Evolutionary conservation across 805 yeast genomes (phyloP).

Genomic region (Candida parachauliodes): DNA sequence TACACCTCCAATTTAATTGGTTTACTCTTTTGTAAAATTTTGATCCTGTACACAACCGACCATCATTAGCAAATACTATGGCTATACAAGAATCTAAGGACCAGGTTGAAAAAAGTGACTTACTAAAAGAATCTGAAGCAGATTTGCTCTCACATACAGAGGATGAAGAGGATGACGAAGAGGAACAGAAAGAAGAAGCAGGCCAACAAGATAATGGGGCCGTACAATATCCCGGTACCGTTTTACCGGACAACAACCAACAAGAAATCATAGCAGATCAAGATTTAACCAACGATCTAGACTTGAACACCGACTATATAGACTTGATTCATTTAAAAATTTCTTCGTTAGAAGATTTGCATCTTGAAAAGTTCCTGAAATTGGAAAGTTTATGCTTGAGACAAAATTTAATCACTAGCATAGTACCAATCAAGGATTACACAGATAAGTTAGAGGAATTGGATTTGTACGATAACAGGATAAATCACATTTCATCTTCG

Average conservation of each 20-base stretch:
- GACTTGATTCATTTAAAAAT: conserved; percentile 73
- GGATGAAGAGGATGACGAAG: conserved; percentile 21
- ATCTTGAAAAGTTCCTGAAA: conserved; percentile 51
- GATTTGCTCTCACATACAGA: conserved; percentile 15
- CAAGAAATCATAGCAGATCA: conserved; percentile 66
- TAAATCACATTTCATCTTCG: conserved; percentile 77
- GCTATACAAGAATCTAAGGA: too few relatives aligned
- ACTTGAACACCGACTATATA: conserved; percentile 55
- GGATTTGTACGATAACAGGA: conserved; percentile 89
- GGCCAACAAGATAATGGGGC: conserved; percentile 30
- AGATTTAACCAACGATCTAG: conserved; percentile 56
- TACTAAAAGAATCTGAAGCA: too few relatives aligned
- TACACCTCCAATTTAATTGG: background rate
- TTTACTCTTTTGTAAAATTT: too few relatives aligned
- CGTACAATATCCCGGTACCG: conserved; percentile 41
- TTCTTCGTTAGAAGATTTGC: conserved; percentile 56
- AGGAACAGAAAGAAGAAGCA: conserved; percentile 23
- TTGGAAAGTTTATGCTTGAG: conserved; percentile 68
- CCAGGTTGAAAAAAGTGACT: too few relatives aligned
- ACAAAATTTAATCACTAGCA: conserved; percentile 76
- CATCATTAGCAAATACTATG: too few relatives aligned
- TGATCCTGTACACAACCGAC: too few relatives aligned
- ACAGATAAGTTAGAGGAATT: conserved; percentile 69
- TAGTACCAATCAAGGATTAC: conserved; percentile 53
- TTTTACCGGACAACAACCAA: conserved; percentile 41